A percentile compares a stretch with the other conserved stretches of the same genome.
These are phyloP conservation scores for Apiosordaria backusii DNA, from an alignment of 495 filamentous ascomycete species.

Conservation along the genomic window DNA sequence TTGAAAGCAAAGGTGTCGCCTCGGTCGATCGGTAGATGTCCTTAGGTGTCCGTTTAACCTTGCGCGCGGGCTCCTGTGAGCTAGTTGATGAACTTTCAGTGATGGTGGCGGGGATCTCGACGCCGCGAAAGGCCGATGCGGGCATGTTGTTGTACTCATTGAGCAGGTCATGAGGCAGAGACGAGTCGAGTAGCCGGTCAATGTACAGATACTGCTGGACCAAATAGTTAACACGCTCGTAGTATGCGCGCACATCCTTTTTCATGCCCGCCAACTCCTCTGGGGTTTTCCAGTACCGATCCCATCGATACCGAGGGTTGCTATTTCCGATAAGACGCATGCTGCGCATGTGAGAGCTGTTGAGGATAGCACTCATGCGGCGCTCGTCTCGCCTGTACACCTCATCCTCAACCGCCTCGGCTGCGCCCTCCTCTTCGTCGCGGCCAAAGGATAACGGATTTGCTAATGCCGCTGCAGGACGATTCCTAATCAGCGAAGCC, in stretches of 20 bases:
- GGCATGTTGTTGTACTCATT: constrained; percentile 72
- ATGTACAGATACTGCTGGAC: constrained; percentile 89
- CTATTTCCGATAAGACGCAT: constrained; percentile 74
- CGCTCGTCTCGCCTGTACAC: constrained; percentile 44
- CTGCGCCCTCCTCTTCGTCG: constrained; percentile 28
- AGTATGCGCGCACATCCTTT: constrained; percentile 71
- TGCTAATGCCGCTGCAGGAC: constrained; percentile 21
- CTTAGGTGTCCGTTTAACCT: constrained; percentile 68
- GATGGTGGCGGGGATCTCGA: constrained; percentile 58
- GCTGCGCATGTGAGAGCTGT: constrained; percentile 67
- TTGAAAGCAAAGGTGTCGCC: constrained; percentile 57
- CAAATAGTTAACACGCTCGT: constrained; percentile 76
- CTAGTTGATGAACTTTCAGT: constrained; percentile 37
- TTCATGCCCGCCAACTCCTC: constrained; percentile 61
- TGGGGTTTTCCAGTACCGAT: constrained; percentile 67
- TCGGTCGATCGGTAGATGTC: constrained; percentile 78
- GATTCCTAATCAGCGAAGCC: constrained; percentile 37
- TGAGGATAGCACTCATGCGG: constrained; percentile 51
- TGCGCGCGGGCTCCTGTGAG: constrained; percentile 13
- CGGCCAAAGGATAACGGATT: constrained; percentile 10
- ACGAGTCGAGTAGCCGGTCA: constrained; percentile 85
- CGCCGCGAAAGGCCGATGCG: constrained; percentile 36
- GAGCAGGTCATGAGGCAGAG: constrained; percentile 77
- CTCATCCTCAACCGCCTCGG: constrained; percentile 33
- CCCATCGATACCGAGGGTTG: constrained; percentile 74